Conservation (phyloP, 2,329 filamentous ascomycete species). For the Ophiocordyceps australis region DNA sequence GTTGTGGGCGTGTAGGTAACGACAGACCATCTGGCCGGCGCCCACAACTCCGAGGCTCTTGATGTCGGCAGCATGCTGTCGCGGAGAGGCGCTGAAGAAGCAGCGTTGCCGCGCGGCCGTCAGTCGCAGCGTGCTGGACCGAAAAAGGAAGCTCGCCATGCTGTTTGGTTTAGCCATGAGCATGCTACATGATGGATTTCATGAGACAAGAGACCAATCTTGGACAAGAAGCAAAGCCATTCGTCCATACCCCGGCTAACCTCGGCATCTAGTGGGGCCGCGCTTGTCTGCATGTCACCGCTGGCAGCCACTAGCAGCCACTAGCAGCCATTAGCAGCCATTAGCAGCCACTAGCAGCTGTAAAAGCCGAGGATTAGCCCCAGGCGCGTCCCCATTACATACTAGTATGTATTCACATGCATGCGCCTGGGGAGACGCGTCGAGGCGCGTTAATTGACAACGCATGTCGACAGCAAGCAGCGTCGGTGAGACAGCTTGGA, state of each 20-base stretch:
- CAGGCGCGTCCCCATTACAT: slow-evolving; percentile 3
- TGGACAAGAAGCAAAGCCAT: slow-evolving; percentile 1
- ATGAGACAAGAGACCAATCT: slow-evolving; percentile 1
- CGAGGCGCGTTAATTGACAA: slow-evolving; percentile 5
- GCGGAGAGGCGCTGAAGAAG: slow-evolving; percentile 51
- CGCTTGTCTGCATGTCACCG: slow-evolving; percentile 1
- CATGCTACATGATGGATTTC: not conserved
- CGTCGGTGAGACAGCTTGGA: too few species aligned
- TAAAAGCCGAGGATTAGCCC: slow-evolving; percentile 4
- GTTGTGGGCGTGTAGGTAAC: slow-evolving; percentile 1
- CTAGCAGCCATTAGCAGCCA: too few species aligned
- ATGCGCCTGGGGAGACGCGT: too few species aligned
- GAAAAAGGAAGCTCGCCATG: slow-evolving; percentile 22
- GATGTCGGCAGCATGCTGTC: slow-evolving; percentile 48
- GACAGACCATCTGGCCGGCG: slow-evolving; percentile 81
- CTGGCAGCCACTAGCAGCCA: too few species aligned
- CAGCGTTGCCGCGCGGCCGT: slow-evolving; percentile 22
- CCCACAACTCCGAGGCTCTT: slow-evolving; percentile 84
- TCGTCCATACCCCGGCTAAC: slow-evolving; percentile 16
- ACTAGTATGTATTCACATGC: too few species aligned
- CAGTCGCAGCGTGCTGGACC: slow-evolving; percentile 16
- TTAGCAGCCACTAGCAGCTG: too few species aligned
- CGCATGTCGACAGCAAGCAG: not conserved
- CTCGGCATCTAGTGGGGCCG: slow-evolving; percentile 16
- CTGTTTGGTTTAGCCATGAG: slow-evolving; percentile 3